A percentile compares a stretch with the other conserved stretches of the same genome.
These are phyloP conservation scores for Wolfiporia cocos DNA, from an alignment of 1,284 basidiomycete genomes.

Conservation along the genomic window DNA sequence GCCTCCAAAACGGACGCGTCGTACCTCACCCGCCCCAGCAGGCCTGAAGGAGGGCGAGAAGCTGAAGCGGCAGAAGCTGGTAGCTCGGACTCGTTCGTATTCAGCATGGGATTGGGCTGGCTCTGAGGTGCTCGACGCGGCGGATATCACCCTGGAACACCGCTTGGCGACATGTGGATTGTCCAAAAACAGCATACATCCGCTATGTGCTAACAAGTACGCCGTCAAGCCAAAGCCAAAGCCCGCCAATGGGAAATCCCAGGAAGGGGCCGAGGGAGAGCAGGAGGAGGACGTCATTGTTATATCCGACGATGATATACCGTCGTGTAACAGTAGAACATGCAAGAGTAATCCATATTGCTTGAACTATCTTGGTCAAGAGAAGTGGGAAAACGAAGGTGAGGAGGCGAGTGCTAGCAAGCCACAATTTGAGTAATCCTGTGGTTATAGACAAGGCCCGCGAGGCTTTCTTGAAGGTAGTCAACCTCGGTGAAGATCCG, in stretches of 20 bases:
- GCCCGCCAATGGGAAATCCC: constrained; percentile 4
- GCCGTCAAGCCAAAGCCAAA: constrained; percentile 16
- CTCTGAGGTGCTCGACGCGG: constrained; percentile 47
- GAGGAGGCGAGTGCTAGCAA: too few species aligned
- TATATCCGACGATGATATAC: constrained; percentile 58
- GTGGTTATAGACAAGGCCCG: constrained; percentile 40
- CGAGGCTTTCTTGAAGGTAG: constrained; percentile 45
- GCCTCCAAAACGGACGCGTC: constrained; percentile 59
- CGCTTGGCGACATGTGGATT: constrained; percentile 64
- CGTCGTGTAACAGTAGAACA: constrained; percentile 49
- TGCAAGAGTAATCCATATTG: constrained; percentile 80
- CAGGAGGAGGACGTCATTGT: constrained; percentile 58
- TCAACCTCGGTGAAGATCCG: constrained; percentile 51
- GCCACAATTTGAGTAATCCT: background rate
- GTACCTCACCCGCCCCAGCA: constrained; percentile 37
- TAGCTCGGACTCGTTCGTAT: constrained; percentile 35
- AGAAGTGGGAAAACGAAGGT: constrained; percentile 69
- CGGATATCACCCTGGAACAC: constrained; percentile 60
- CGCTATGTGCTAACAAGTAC: constrained; percentile 53
- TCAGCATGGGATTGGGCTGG: constrained; percentile 76
- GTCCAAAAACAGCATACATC: constrained; percentile 37
- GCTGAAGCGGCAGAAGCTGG: constrained; percentile 51
- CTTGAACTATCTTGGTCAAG: constrained; percentile 80
- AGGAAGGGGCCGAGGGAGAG: constrained; percentile 28
- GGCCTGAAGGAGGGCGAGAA: constrained; percentile 54